These are phyloP conservation scores for Endocladia muricata DNA, from an alignment of 31 red algal species.

Conservation along the genomic window DNA sequence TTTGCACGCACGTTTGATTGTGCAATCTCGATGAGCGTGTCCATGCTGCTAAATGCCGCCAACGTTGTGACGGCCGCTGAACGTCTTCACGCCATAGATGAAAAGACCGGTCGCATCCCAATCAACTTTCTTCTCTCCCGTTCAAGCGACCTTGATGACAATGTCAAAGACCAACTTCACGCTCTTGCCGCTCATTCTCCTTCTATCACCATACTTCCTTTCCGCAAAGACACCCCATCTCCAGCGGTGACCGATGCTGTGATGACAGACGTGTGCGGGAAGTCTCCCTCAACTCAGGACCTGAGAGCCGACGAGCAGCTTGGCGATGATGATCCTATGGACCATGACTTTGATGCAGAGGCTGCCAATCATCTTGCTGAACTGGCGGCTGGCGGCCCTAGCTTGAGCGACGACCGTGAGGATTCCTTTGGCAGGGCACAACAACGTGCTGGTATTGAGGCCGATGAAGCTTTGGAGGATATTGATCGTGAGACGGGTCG, in stretches of 20 bases:
- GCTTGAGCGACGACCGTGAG: no score
- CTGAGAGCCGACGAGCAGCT: not conserved
- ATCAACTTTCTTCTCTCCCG: constrained; percentile 40
- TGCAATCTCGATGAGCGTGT: constrained; percentile 72
- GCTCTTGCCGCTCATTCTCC: constrained; percentile 25
- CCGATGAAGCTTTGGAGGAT: constrained; percentile 10
- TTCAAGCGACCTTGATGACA: constrained; percentile 32
- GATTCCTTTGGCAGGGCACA: no score
- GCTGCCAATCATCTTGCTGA: not conserved
- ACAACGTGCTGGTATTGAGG: no score
- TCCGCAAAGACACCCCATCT: not conserved
- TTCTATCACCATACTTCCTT: constrained; percentile 7
- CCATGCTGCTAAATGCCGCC: constrained; percentile 56
- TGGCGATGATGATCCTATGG: not conserved
- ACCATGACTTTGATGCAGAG: not conserved
- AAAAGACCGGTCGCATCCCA: constrained; percentile 37
- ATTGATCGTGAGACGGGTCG: constrained; percentile 12
- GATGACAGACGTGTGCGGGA: constrained; percentile 5
- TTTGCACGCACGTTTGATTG: no score
- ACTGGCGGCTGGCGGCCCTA: not conserved
- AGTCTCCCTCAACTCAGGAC: not conserved
- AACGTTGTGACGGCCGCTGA: constrained; percentile 45
- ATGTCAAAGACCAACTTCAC: constrained; percentile 10
- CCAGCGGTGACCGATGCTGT: not conserved
- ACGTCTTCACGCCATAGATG: constrained; percentile 20